Evolutionary conservation across 129 eudicot species (phyloP), one percentile per base, ranked within the genome.

Genomic region (Centrapalus pauciflorus): DNA sequence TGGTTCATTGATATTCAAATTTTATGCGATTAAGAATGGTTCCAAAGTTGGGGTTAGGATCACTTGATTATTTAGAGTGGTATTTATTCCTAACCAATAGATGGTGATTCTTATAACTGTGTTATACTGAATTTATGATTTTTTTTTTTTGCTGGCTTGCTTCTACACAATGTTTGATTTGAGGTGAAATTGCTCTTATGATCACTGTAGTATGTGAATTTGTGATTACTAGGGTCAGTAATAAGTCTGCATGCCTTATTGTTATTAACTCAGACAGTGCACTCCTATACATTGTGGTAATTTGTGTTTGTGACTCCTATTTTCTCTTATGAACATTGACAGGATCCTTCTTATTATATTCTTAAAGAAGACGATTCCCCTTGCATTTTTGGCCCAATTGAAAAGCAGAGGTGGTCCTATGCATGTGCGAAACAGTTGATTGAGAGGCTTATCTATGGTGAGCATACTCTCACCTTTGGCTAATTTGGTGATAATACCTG

Each of bases 331-430:
- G 65, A 28, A 48, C 23, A 55, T 51, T 55, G 6, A 54, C 81
- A 91, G 96, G 98, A 92, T 76, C 98, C 96, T 41, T 77, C 85
- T 34, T 93, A 93, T 67, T 89, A 70, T 77, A 38, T 93, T 23
- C 88, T 88, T 0, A 81, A 78, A 64, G 98, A 93, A 78, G 96
- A 93, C 60, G 56, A 73, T 2, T 92, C 98, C 48, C 96, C 96
- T 68, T 92, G 96, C 89, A 92, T 88, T 57, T 92, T 92, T 80
- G 96, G 98, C 27, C 64, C 98, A 55, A 93, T 93, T 64, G 96
- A 93, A 75, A 93, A 88, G 77, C 98, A 93, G 75, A 86, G 96
- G 72, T 93, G 98, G 98, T 93, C 98, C 7, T 93, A 88, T 76
- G 98, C 98, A 30, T 93, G 98, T 78, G 96, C 98, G 27, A 88